Evolutionary conservation across 2,329 filamentous ascomycete species (phyloP).

Genomic region (Fusarium gaditjirri): DNA sequence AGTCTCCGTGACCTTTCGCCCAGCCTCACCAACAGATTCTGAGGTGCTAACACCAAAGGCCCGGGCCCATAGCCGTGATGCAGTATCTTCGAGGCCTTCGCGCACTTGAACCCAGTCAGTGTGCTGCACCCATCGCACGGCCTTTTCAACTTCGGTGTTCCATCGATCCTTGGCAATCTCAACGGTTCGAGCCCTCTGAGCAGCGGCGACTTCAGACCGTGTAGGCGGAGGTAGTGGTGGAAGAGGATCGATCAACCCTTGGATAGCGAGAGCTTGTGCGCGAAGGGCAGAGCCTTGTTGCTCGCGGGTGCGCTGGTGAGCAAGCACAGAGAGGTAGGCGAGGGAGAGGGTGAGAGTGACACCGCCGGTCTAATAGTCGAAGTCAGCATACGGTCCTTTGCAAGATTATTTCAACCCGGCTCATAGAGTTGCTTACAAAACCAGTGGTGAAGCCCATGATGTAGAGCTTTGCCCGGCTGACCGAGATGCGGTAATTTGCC

Average conservation of each 20-base stretch:
- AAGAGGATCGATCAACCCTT: conserved; percentile 61
- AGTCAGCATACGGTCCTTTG: conserved; percentile 6
- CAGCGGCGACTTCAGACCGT: conserved; percentile 61
- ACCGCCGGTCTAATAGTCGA: conserved; percentile 70
- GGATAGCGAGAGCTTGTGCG: conserved; percentile 65
- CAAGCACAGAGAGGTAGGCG: conserved; percentile 76
- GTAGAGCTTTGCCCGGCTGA: conserved; percentile 41
- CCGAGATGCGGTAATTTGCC: conserved; percentile 47
- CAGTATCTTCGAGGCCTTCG: conserved; percentile 64
- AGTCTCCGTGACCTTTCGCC: conserved; percentile 47
- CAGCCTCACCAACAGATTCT: conserved; percentile 44
- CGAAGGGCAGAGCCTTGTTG: conserved; percentile 66
- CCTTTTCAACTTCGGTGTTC: conserved; percentile 77
- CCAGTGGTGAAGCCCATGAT: conserved; percentile 79
- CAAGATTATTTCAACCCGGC: not conserved
- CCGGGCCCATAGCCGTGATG: conserved; percentile 57
- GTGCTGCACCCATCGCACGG: conserved; percentile 73
- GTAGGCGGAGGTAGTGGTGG: conserved; percentile 60
- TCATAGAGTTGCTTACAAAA: conserved; percentile 67
- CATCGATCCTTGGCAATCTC: conserved; percentile 80
- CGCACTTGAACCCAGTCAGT: conserved; percentile 73
- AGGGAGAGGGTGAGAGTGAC: conserved; percentile 79
- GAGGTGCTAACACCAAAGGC: conserved; percentile 51
- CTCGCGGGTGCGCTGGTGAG: conserved; percentile 75
- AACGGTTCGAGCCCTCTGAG: conserved; percentile 65